Percentiles rank a stretch among this genome's conserved stretches.
These are phyloP conservation scores for Piper betle DNA, from an alignment of 164 flowering plant genomes.

Conservation along the genomic window DNA sequence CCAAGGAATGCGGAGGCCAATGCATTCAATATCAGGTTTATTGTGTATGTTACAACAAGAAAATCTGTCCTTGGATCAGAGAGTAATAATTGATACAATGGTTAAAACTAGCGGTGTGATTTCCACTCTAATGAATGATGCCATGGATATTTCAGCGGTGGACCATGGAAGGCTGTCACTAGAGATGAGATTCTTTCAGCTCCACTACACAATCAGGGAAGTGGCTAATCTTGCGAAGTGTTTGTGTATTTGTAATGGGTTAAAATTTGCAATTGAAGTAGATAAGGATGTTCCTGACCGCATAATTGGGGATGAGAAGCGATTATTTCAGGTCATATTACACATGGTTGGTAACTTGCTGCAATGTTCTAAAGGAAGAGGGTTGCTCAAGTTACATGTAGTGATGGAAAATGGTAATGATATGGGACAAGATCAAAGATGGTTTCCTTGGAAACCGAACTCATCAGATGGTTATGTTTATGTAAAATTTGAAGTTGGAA, in stretches of 20 bases:
- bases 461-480: slow-evolving; percentile 39
- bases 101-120: slow-evolving; percentile 56
- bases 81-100: slow-evolving; percentile 53
- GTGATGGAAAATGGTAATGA: slow-evolving; percentile 29
- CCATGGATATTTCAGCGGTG: slow-evolving; percentile 52
- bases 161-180: slow-evolving; percentile 46
- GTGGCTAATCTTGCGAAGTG: slow-evolving; percentile 76
- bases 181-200: slow-evolving; percentile 44
- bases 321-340: slow-evolving; percentile 83
- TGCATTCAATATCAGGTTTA: slow-evolving; percentile 85
- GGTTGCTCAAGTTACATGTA: slow-evolving; percentile 30
- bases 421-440: slow-evolving; percentile 42
- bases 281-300: slow-evolving; percentile 48
- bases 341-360: slow-evolving; percentile 80
- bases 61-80: slow-evolving; percentile 36
- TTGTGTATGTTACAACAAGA: slow-evolving; percentile 64
- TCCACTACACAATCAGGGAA: slow-evolving; percentile 66
- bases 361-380: slow-evolving; percentile 25
- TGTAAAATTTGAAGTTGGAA: slow-evolving; percentile 55
- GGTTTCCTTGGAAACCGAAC: slow-evolving; percentile 53
- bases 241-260: slow-evolving; percentile 45
- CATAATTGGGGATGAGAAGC: slow-evolving; percentile 74
- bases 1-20: slow-evolving; percentile 76
- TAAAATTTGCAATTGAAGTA: slow-evolving; percentile 41
- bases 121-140: slow-evolving; percentile 66